These are phyloP conservation scores for Phaffomyces thermotolerans DNA, from an alignment of 805 yeast genomes.

Conservation along the genomic window DNA sequence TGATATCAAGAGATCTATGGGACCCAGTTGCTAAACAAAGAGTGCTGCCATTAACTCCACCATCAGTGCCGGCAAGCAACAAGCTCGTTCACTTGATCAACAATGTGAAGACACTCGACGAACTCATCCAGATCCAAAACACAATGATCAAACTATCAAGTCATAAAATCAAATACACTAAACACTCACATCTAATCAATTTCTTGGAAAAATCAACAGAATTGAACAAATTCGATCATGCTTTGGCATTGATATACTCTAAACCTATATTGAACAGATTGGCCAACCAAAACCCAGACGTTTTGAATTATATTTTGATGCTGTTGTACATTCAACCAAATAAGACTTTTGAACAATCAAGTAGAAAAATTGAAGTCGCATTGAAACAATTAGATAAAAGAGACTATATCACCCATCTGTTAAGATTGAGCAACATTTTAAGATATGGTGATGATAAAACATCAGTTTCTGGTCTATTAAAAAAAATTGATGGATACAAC, in stretches of 20 bases:
- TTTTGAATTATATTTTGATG: conserved; percentile 17
- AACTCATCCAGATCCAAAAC: conserved; percentile 11
- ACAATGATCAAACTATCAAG: conserved; percentile 14
- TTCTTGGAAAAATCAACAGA: conserved; percentile 19
- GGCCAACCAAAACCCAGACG: conserved; percentile 4
- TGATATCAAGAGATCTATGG: conserved; percentile 33
- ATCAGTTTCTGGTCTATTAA: conserved; percentile 7
- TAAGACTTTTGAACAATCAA: conserved; percentile 10
- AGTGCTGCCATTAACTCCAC: conserved; percentile 27
- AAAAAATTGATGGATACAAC: conserved; percentile 1
- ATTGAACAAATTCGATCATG: conserved; percentile 17
- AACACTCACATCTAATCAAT: conserved; percentile 14
- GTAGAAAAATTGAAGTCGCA: conserved; percentile 13
- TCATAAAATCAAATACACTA: conserved; percentile 16
- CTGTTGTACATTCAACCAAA: conserved; percentile 18
- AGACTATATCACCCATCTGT: conserved; percentile 12
- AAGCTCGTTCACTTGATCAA: conserved; percentile 23
- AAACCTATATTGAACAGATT: conserved; percentile 5
- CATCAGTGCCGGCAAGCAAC: conserved; percentile 23
- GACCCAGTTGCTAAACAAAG: conserved; percentile 28
- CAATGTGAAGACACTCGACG: conserved; percentile 14
- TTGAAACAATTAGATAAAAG: conserved; percentile 4
- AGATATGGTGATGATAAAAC: conserved; percentile 7
- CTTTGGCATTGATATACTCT: conserved; percentile 17
- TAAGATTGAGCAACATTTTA: conserved; percentile 13